Evolutionary conservation across 441 rosid species (phyloP).

Genomic region (Syzygium syzygioides): DNA sequence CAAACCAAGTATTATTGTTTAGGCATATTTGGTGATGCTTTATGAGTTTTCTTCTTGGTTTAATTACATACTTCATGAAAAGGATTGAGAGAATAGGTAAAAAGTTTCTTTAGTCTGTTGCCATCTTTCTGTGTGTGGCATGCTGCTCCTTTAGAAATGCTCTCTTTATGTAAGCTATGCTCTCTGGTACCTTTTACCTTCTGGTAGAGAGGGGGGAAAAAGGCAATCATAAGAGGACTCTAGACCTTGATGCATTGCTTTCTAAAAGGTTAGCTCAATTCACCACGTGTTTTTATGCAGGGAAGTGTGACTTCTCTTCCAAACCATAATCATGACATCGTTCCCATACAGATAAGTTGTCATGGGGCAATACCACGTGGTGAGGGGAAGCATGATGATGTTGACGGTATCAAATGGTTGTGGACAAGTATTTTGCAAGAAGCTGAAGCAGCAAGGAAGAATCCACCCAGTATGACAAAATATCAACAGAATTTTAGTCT

Average conservation of each 20-base stretch:
- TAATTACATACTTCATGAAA: neutral
- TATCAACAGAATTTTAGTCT: conserved; percentile 70
- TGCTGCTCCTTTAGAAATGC: neutral
- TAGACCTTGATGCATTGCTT: neutral
- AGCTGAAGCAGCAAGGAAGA: conserved; percentile 38
- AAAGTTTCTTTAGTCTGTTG: neutral
- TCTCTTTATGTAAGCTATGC: neutral
- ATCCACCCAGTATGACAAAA: conserved; percentile 37
- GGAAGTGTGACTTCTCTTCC: conserved; percentile 59
- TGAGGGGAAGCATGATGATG: conserved; percentile 20
- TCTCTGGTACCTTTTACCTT: neutral
- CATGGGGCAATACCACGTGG: conserved; percentile 21
- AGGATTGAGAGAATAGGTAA: neutral
- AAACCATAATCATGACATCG: conserved; percentile 40
- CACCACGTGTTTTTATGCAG: conserved; percentile 32
- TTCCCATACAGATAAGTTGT: conserved; percentile 54
- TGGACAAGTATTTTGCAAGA: conserved; percentile 60
- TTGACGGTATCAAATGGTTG: conserved; percentile 28
- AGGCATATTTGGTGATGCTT: neutral
- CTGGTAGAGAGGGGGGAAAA: neutral
- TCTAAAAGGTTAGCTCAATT: neutral
- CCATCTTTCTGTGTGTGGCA: neutral
- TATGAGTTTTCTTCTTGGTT: neutral
- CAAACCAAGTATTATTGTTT: neutral
- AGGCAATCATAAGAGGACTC: neutral